Evolutionary conservation across 2,329 filamentous ascomycete species (phyloP), one percentile per base, ranked within the genome.

Genomic region (Penicillium sp.): DNA sequence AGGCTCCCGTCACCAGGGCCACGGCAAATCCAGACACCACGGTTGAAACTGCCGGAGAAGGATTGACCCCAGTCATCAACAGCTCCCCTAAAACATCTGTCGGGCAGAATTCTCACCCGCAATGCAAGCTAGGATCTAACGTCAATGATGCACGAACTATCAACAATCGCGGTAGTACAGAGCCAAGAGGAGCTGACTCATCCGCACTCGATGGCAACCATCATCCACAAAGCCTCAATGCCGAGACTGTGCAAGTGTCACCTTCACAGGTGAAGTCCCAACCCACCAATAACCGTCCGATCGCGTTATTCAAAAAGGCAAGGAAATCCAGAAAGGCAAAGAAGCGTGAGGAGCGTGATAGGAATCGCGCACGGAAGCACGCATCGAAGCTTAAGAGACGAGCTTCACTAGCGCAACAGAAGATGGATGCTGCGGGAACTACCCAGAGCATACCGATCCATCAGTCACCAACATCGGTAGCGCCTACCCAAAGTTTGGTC

Each of bases 331-430:
- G n/a, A n/a, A n/a, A n/a, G n/a, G n/a, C n/a, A n/a, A n/a, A n/a
- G n/a, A n/a, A n/a, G n/a, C n/a, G n/a, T n/a, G 13, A 33, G 29
- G 8, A 33, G 29, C 29, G 29, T 14, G 13, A 33, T 3, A 55
- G 39, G 10, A 37, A 10, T 5, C 24, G 34, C 52, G 23, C 16
- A 59, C 51, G n/a, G n/a, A n/a, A n/a, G n/a, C n/a, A n/a, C n/a
- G n/a, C n/a, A n/a, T n/a, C n/a, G 26, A 61, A 33, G 29, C 5
- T 11, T 10, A 8, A 43, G 21, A 42, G 10, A 42, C 11, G 21
- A 42, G 11, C 11, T n/a, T 43, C 39, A 16, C 14, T 10, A 16
- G 28, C 10, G 13, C 39, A 43, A 16, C 19, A n/a, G 10, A 16
- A 7, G 13, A n/a, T 23, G 2, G 11, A 40, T 14, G 21, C 19